Evolutionary conservation across 345 rosid species (phyloP), one percentile per base, ranked within the genome.

Genomic region (Moricandia arvensis): DNA sequence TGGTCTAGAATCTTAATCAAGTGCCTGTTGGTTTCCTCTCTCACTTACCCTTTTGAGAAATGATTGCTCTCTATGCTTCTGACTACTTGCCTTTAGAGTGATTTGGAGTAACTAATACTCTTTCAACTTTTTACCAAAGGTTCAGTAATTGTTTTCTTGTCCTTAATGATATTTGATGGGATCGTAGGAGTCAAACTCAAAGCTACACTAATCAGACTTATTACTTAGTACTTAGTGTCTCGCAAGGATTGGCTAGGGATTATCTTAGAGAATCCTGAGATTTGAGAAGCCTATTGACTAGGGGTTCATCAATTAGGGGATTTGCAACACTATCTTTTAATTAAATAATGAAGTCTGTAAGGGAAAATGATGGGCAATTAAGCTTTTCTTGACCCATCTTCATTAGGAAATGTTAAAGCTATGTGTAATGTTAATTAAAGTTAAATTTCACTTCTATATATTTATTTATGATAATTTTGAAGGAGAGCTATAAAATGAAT

Each of bases 91-190:
- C 81, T 68, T 68, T 68, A 21, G 38, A 54, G 74, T 73, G 60
- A 58, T 67, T 73, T 61, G 74, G 70, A 62, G 78, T 79, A 61
- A 73, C 74, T 62, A 68, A 55, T 73, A 38, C 74, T 67, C 77
- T 43, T 71, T 26, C 54, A 65, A 57, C 47, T 60, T 66, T 45
- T 58, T n/a, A 51, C 53, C 33, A 6, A 49, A 43, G 34, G n/a
- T 68, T 65, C 21, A 34, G 26, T 49, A 26, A 35, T 63, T 7
- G 12, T 34, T 68, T 75, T 34, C 72, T 59, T 68, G 29, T 53
- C 12, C 69, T 60, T 26, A 35, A 75, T 74, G 47, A 58, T 41
- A 33, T 68, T 70, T 63, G 18, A 1, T 47, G 59, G 43, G 57
- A 49, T 61, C 57, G 30, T 27, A 35, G 38, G 38, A 63, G 70